Evolutionary conservation across 495 filamentous ascomycete genomes (phyloP).

Genomic region (Thozetella sp.): DNA sequence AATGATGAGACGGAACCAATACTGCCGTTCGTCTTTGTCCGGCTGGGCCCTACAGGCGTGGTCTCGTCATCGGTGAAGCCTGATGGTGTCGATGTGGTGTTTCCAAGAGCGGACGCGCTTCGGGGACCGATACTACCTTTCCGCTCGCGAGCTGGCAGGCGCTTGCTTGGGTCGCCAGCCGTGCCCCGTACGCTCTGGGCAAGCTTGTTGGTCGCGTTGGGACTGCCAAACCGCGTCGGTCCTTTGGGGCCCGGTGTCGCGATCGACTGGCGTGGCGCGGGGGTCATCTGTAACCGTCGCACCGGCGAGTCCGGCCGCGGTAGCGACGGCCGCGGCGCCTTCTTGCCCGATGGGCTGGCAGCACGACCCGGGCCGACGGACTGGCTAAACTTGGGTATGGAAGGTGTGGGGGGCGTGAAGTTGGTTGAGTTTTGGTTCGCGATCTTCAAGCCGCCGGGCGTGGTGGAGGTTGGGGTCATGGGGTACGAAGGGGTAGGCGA

Average conservation of each 20-base stretch:
- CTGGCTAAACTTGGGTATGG: slow-evolving; percentile 75
- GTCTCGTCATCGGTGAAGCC: slow-evolving; percentile 56
- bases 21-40: slow-evolving; percentile 53
- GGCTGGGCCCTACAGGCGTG: slow-evolving; percentile 54
- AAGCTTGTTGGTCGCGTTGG: slow-evolving; percentile 64
- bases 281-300: slow-evolving; percentile 61
- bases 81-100: slow-evolving; percentile 31
- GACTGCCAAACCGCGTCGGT: slow-evolving; percentile 61
- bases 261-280: slow-evolving; percentile 54
- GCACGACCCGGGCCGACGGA: slow-evolving; percentile 81
- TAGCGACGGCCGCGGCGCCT: slow-evolving; percentile 70
- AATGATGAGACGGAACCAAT: slow-evolving; percentile 47
- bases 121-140: slow-evolving; percentile 54
- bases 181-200: slow-evolving; percentile 62
- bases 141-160: slow-evolving; percentile 37
- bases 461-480: slow-evolving; percentile 69
- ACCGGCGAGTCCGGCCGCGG: slow-evolving; percentile 85
- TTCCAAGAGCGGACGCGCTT: slow-evolving; percentile 53
- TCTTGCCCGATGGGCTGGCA: slow-evolving; percentile 69
- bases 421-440: slow-evolving; percentile 50
- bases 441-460: slow-evolving; percentile 53
- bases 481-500: slow-evolving; percentile 60
- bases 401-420: slow-evolving; percentile 67
- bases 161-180: slow-evolving; percentile 59
- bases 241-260: slow-evolving; percentile 47